Conservation (phyloP, 805 yeast genomes). For the Komagataella pseudopastoris region DNA sequence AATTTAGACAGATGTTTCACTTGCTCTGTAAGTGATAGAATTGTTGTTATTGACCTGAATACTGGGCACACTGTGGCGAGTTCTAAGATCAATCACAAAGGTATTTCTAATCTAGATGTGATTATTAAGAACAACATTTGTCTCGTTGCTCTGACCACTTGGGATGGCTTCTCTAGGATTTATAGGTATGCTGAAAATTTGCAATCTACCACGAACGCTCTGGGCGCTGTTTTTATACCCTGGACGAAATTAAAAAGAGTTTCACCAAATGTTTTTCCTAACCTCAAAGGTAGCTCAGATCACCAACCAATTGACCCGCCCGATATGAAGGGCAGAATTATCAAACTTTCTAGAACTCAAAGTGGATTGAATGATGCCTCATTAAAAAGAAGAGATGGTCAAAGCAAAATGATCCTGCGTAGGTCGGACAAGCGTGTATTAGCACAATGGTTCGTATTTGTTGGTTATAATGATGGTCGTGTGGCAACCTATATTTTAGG, state of each 20-base stretch:
- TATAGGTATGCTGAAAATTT: slow-evolving; percentile 9
- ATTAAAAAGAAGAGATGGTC: slow-evolving; percentile 14
- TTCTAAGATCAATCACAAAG: slow-evolving; percentile 21
- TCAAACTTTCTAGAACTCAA: slow-evolving; percentile 12
- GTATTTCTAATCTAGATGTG: slow-evolving; percentile 17
- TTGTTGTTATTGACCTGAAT: slow-evolving; percentile 16
- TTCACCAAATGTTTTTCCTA: slow-evolving; percentile 11
- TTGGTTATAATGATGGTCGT: slow-evolving; percentile 20
- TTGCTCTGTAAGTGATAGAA: slow-evolving; percentile 34
- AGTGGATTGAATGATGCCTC: slow-evolving; percentile 2
- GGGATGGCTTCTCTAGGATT: slow-evolving; percentile 35
- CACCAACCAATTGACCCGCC: neutral
- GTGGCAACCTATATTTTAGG: slow-evolving; percentile 10
- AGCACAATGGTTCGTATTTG: slow-evolving; percentile 13
- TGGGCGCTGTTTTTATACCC: neutral
- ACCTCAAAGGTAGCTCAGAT: slow-evolving; percentile 3
- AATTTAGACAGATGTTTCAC: slow-evolving; percentile 16
- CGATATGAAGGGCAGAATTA: slow-evolving; percentile 7
- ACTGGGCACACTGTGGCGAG: slow-evolving; percentile 1
- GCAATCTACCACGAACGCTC: neutral
- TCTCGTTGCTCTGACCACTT: slow-evolving; percentile 25
- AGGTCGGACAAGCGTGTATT: slow-evolving; percentile 13
- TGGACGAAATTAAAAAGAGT: slow-evolving; percentile 10
- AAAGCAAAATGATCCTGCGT: slow-evolving; percentile 17
- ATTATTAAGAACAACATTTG: slow-evolving; percentile 6